Percentiles rank a stretch among this genome's conserved stretches.
Evolutionary conservation across 495 filamentous ascomycete genomes (phyloP).

Genomic region (Xylaria palmicola): DNA sequence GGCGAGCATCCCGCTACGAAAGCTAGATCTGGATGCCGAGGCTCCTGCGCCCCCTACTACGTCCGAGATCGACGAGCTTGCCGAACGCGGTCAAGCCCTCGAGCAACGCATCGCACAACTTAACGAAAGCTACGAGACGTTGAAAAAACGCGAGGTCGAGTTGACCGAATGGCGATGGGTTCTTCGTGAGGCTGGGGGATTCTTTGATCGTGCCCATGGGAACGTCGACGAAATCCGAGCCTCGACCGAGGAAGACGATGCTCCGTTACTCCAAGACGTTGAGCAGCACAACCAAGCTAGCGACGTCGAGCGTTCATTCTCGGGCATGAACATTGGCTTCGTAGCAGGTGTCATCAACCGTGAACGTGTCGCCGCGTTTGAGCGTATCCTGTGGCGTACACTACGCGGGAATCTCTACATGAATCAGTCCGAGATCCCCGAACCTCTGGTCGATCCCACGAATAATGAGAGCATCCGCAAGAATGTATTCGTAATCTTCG

Average conservation of each 20-base stretch:
- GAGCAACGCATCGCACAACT: conserved; percentile 88
- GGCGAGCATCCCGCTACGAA: conserved; percentile 74
- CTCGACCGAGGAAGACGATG: conserved; percentile 82
- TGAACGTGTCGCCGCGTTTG: conserved; percentile 90
- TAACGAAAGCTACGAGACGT: conserved; percentile 95
- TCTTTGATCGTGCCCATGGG: conserved; percentile 94
- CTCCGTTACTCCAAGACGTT: conserved; percentile 78
- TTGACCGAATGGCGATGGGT: conserved; percentile 98
- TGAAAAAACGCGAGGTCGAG: conserved; percentile 97
- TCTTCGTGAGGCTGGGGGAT: conserved; percentile 87
- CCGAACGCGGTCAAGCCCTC: conserved; percentile 85
- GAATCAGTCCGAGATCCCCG: conserved; percentile 98
- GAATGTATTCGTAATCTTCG: conserved; percentile 99
- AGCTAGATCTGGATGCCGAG: conserved; percentile 81
- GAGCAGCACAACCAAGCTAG: conserved; percentile 77
- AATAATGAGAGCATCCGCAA: conserved; percentile 91
- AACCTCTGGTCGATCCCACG: conserved; percentile 87
- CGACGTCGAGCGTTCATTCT: conserved; percentile 81
- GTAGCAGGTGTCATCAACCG: conserved; percentile 96
- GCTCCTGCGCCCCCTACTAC: conserved; percentile 82
- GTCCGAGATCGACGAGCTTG: conserved; percentile 91
- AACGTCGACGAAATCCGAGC: conserved; percentile 95
- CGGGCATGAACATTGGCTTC: conserved; percentile 98
- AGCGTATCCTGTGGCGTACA: conserved; percentile 95
- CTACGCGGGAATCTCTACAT: conserved; percentile 98